Base-by-base conservation (phyloP, 345 rosid genomes). In the Citrus sinensis region DNA sequence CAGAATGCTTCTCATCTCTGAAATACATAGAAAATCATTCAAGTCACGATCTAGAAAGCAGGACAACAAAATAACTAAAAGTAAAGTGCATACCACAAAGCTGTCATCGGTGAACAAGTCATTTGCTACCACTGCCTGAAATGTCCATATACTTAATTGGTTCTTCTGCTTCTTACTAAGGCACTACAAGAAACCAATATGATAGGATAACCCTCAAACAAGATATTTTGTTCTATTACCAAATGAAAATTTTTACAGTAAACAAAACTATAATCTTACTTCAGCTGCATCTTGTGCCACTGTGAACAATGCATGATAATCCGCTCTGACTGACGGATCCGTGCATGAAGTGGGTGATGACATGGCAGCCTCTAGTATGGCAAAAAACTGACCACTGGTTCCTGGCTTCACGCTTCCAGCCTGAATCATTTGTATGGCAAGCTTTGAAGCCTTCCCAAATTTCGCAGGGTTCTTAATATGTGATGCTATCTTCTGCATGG, bases 101-200 rank as follows among this genome's bases (percentile, higher is more conserved):
- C 95, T 96, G 86, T 96, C 99, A 77, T 96, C 99, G 9, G 98
- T 94, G 82, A 88, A 88, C 30, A 96, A 87, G 82, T 96, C 99
- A 84, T 94, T 94, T 67, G 97, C 95, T 81, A 92, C 88, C 85
- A 96, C 97, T 64, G 98, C 98, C 75, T 76, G 83, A 67, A 89
- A 73, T 63, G 90, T 89, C 99, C 99, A 94, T 11, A 81, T 79
- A 61, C 81, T 87, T 74, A 96, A 75, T 76, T 83, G 88, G 85
- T 92, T 87, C 87, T 83, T 91, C 90, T 94, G 98, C 84, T 83
- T 89, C 83, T 82, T 90, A 81, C 70, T 87, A 25, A 96, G 86
- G 84, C 86, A 88, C 99, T 96, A 76, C 80, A 86, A 71, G 32
- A 82, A 67, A 78, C 76, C 5, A 73, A 64, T 4, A 78, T 29